phyloP scores from a whole-genome alignment of 1,284 basidiomycete genomes.

The Fomes fomentarius region DNA sequence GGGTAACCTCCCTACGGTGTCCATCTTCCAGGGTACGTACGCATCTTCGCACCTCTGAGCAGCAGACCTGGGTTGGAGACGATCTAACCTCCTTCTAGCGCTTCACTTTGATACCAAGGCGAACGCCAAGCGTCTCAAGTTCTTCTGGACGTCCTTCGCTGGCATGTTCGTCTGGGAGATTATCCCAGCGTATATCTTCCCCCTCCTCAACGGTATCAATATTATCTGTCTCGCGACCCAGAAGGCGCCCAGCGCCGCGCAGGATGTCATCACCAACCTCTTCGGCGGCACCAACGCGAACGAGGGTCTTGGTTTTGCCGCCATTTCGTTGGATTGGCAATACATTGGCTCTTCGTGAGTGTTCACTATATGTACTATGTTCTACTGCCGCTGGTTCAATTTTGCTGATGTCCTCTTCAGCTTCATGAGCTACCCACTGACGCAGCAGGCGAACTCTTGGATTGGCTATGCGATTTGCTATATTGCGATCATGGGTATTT shows the following conservation, averaged over 20 bases:
- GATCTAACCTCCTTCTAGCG: conserved; percentile 38
- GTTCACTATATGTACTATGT: conserved; percentile 7
- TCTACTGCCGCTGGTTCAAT: no score
- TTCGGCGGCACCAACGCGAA: conserved; percentile 66
- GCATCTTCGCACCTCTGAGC: not conserved
- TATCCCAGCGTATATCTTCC: conserved; percentile 66
- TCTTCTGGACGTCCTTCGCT: conserved; percentile 63
- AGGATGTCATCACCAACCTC: conserved; percentile 60
- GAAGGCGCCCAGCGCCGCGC: conserved; percentile 42
- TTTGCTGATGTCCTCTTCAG: conserved; percentile 32
- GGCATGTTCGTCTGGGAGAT: conserved; percentile 61
- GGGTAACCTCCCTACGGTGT: conserved; percentile 57
- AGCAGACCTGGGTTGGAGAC: no score
- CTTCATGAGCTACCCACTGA: conserved; percentile 52
- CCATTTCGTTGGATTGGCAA: conserved; percentile 64
- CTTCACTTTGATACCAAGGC: conserved; percentile 53
- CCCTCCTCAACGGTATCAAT: conserved; percentile 57
- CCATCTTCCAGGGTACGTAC: conserved; percentile 64
- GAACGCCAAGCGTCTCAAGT: conserved; percentile 56
- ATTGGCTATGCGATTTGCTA: conserved; percentile 58
- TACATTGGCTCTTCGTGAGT: conserved; percentile 60
- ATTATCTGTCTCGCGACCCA: conserved; percentile 61
- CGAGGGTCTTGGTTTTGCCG: conserved; percentile 63
- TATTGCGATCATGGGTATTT: conserved; percentile 55
- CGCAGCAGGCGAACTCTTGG: conserved; percentile 64